phyloP scores from a whole-genome alignment of 2,329 filamentous ascomycete species.

The Ambrosiella cleistominuta region DNA sequence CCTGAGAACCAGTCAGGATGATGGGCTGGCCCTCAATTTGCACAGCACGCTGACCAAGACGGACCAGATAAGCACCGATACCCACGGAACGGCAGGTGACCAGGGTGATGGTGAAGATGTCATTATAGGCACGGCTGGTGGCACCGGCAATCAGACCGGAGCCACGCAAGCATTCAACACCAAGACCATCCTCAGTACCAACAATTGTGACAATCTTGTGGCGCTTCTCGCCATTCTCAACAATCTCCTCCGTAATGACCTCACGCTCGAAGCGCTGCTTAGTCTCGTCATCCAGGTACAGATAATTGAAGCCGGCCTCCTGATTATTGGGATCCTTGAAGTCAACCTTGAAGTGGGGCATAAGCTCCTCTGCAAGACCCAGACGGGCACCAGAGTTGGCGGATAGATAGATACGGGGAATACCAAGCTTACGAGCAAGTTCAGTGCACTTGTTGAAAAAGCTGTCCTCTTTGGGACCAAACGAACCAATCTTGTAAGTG shows the following conservation, averaged over 20 bases:
- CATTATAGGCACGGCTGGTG: constrained; percentile 90
- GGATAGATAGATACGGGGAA: constrained; percentile 92
- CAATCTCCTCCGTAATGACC: constrained; percentile 63
- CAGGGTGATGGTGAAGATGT: constrained; percentile 95
- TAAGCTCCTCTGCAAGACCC: constrained; percentile 88
- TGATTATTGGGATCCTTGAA: constrained; percentile 78
- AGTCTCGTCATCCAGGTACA: constrained; percentile 75
- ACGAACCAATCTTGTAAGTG: constrained; percentile 96
- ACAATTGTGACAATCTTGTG: constrained; percentile 90
- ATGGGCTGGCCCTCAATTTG: constrained; percentile 98
- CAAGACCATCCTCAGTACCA: constrained; percentile 84
- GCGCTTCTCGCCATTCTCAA: constrained; percentile 73
- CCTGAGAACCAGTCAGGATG: constrained; percentile 91
- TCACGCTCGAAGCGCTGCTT: constrained; percentile 71
- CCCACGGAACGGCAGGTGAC: constrained; percentile 97
- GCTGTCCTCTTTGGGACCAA: constrained; percentile 87
- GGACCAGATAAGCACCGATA: constrained; percentile 97
- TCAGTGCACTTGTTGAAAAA: constrained; percentile 99
- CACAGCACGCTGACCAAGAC: constrained; percentile 93
- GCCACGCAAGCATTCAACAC: constrained; percentile 91
- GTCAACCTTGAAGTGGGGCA: constrained; percentile 90
- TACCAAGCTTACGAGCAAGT: constrained; percentile 79
- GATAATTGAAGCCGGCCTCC: constrained; percentile 85
- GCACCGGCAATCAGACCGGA: constrained; percentile 97
- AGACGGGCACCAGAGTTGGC: constrained; percentile 97